phyloP scores from a whole-genome alignment of 495 filamentous ascomycete species.

The Xanthoparmelia taractica region DNA sequence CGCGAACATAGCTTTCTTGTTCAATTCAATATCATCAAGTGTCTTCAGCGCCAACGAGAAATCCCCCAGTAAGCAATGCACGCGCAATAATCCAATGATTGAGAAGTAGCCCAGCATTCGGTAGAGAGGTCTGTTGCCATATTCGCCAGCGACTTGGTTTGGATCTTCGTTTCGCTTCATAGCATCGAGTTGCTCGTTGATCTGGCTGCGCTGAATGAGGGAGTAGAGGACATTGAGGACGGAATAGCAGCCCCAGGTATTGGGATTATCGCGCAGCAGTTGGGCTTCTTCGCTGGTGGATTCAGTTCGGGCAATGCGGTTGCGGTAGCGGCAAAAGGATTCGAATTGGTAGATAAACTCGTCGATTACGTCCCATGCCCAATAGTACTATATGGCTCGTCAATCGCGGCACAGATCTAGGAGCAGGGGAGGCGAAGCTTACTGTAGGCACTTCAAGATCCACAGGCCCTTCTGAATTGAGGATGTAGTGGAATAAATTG shows the following conservation, averaged over 20 bases:
- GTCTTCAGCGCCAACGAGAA: slow-evolving; percentile 98
- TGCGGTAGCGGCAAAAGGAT: slow-evolving; percentile 93
- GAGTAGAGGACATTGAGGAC: slow-evolving; percentile 99
- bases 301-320: slow-evolving; percentile 77
- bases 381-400: slow-evolving; percentile 65
- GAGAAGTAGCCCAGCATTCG: slow-evolving; percentile 99
- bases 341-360: slow-evolving; percentile 99
- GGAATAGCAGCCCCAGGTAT: slow-evolving; percentile 99
- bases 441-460: slow-evolving; percentile 94
- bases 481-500: slow-evolving; percentile 95
- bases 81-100: slow-evolving; percentile 91
- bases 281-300: slow-evolving; percentile 80
- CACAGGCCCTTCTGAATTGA: slow-evolving; percentile 96
- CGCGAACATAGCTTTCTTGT: slow-evolving; percentile 99
- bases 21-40: slow-evolving; percentile 96
- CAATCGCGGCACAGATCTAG: slow-evolving; percentile 19
- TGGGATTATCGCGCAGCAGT: slow-evolving; percentile 88
- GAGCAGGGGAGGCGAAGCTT: slow-evolving; percentile 17
- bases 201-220: slow-evolving; percentile 93
- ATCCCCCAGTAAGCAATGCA: slow-evolving; percentile 94
- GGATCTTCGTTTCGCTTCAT: slow-evolving; percentile 92
- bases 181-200: slow-evolving; percentile 89
- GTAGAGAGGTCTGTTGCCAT: slow-evolving; percentile 86
- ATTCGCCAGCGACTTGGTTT: slow-evolving; percentile 77
- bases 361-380: slow-evolving; percentile 99